Conservation (phyloP, 2,329 filamentous ascomycete species). For the Geosmithia morbida region DNA sequence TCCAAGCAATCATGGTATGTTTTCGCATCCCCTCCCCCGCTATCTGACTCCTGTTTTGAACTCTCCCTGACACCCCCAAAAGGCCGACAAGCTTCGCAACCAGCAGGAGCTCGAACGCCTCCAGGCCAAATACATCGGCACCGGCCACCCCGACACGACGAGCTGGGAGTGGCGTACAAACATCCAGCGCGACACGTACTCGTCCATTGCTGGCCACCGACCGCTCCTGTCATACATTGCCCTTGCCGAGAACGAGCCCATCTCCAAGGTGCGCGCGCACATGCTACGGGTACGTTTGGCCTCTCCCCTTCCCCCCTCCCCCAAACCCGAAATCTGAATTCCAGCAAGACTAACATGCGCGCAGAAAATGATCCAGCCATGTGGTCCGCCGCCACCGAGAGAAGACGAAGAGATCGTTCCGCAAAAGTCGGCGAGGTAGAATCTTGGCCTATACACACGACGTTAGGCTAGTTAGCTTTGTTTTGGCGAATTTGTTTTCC, state of each 20-base stretch:
- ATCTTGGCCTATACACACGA: no score
- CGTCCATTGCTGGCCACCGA: constrained; percentile 80
- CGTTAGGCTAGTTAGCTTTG: background rate
- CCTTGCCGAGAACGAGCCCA: constrained; percentile 73
- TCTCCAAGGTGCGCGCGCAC: constrained; percentile 63
- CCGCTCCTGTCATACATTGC: constrained; percentile 79
- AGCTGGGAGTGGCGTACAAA: constrained; percentile 97
- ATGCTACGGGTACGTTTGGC: constrained; percentile 52
- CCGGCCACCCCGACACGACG: constrained; percentile 90
- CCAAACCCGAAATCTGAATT: background rate
- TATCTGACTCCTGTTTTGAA: background rate
- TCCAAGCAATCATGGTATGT: background rate
- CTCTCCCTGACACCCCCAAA: background rate
- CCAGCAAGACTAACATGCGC: background rate
- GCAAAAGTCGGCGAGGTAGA: background rate
- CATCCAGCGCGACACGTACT: constrained; percentile 84
- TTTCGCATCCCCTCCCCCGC: no score
- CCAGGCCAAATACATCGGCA: constrained; percentile 90
- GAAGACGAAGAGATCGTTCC: constrained; percentile 18
- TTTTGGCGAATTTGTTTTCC: background rate
- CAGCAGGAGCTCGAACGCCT: constrained; percentile 96
- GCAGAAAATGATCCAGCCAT: constrained; percentile 54
- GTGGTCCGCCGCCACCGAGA: constrained; percentile 39
- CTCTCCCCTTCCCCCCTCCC: background rate
- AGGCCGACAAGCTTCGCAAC: constrained; percentile 95